Percentiles rank a stretch among this genome's conserved stretches.
Conservation (phyloP, 2,329 filamentous ascomycete species). For the Pseudogymnoascus pannorum region DNA sequence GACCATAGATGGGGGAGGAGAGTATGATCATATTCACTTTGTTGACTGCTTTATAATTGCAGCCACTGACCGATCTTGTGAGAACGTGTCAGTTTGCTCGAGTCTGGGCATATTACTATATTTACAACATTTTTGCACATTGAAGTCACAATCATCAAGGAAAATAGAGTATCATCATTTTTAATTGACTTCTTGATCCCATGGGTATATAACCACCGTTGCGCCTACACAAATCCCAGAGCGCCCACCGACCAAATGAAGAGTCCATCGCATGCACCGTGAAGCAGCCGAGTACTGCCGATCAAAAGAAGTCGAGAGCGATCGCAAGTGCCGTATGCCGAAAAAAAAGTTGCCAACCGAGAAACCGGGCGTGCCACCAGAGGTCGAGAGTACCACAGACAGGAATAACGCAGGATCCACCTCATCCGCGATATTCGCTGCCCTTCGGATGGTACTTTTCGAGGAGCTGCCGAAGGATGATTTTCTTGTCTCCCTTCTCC, state of each 20-base stretch:
- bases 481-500: background rate
- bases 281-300: background rate
- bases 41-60: background rate
- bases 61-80: too few species aligned
- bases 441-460: background rate
- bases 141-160: background rate
- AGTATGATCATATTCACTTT: background rate
- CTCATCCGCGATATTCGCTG: too few species aligned
- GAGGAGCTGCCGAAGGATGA: background rate
- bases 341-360: too few species aligned
- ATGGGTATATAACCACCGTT: constrained; percentile 3
- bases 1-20: background rate
- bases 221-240: background rate
- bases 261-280: background rate
- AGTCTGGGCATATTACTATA: background rate
- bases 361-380: too few species aligned
- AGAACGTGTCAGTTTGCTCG: background rate
- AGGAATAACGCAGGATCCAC: too few species aligned
- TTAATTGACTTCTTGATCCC: background rate
- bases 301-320: background rate
- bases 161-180: background rate
- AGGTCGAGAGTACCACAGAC: too few species aligned
- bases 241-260: background rate
- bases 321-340: too few species aligned
- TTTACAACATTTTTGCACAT: background rate